Evolutionary conservation across 2,329 filamentous ascomycete species (phyloP).

Genomic region (Penicillium capsulatum): DNA sequence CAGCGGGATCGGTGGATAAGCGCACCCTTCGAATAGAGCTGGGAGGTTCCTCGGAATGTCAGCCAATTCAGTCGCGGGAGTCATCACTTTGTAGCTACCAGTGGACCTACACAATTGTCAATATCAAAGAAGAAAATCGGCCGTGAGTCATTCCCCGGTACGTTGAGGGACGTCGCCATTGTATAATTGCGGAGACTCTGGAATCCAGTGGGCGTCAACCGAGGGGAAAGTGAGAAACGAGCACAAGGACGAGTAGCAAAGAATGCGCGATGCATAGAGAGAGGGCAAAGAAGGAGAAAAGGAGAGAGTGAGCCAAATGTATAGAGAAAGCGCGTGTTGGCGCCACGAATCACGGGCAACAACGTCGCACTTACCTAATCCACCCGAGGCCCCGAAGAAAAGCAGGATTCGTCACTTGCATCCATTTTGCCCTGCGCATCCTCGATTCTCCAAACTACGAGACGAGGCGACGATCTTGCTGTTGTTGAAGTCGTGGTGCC

Average conservation of each 20-base stretch:
- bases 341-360: neutral
- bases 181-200: constrained; percentile 9
- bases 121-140: constrained; percentile 81
- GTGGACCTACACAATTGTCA: constrained; percentile 76
- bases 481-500: too few relatives aligned
- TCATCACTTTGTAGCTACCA: too few relatives aligned
- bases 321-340: neutral
- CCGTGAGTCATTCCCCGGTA: constrained; percentile 35
- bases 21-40: constrained; percentile 79
- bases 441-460: too few relatives aligned
- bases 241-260: constrained; percentile 7
- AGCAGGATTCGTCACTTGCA: constrained; percentile 7
- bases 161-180: constrained; percentile 23
- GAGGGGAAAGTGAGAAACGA: constrained; percentile 5
- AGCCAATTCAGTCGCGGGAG: too few relatives aligned
- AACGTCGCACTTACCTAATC: constrained; percentile 16
- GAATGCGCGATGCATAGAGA: constrained; percentile 18
- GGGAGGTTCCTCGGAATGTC: constrained; percentile 3
- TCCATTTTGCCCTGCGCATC: constrained; percentile 3
- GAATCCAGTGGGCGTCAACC: neutral
- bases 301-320: neutral
- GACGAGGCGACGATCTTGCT: too few relatives aligned
- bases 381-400: constrained; percentile 9
- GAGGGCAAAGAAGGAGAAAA: neutral
- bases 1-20: constrained; percentile 2